Base-by-base conservation (phyloP, 192 early-diverging fungal genomes). In the Rhizophagus sp. region DNA sequence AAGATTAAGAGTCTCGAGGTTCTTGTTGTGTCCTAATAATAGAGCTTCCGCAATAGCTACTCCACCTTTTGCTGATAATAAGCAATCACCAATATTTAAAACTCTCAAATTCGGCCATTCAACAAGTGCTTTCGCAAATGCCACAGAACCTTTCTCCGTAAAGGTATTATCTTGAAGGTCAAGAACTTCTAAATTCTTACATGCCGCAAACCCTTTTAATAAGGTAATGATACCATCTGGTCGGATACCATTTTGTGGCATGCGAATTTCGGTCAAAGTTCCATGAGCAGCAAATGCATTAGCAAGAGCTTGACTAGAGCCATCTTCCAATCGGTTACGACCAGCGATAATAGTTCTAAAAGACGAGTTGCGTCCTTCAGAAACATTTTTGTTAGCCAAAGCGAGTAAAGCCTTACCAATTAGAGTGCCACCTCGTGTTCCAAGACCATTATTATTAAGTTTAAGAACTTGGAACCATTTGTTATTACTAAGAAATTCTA, bases 131-230 rank as follows among this genome's bases (percentile, higher is more conserved):
- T 85, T 80, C 8, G 96, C 95, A 76, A 99, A 88, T 15, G 95
- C 94, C 19, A 80, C 71, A 41, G 95, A 94, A 24, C 97, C 97
- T 24, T 84, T 83, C 44, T 88, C 87, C 3, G 96, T 97, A 74
- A 99, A 97, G 0, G 97, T 99, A 85, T 99, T 99, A 82, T 99
- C 97, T 85, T 99, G 96, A 52, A 99, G 83, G 87, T 99, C 96
- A 33, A 99, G 81, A 67, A 91, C 87, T 64, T 91, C 85, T 62
- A 99, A 83, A 27, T 88, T 82, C 34, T 86, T 85, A 83, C 94
- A 95, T 33, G 88, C 52, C 17, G 90, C 82, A 5, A 99, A 85
- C 11, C 93, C 92, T 24, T 80, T 82, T 36, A 94, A 83, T 57
- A 99, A 80, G 79, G 88, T 88, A n/a, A 82, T 82, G 71, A 99